A percentile compares a stretch with the other conserved stretches of the same genome.
Evolutionary conservation across 1,284 basidiomycete species (phyloP).

Genomic region (Malassezia vespertilionis): DNA sequence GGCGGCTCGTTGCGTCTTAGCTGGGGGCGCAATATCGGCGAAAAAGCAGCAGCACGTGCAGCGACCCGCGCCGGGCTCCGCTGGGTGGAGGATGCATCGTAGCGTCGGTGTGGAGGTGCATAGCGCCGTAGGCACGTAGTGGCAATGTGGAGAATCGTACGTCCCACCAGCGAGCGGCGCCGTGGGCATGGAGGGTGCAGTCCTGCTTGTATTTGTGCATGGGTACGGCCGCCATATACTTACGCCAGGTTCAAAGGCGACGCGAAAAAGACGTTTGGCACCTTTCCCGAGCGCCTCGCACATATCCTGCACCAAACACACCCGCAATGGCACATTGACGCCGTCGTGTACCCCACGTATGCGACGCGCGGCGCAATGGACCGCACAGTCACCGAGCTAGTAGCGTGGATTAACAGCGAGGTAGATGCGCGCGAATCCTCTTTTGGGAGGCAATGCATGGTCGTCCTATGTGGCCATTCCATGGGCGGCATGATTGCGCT

Average conservation of each 20-base stretch:
- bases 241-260: conserved; percentile 56
- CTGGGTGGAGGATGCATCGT: conserved; percentile 14
- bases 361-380: conserved; percentile 55
- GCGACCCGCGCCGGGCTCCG: conserved; percentile 19
- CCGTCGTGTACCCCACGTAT: conserved; percentile 74
- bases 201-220: conserved; percentile 16
- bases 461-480: conserved; percentile 79
- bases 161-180: not conserved
- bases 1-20: conserved; percentile 71
- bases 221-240: not conserved
- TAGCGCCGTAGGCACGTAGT: not conserved
- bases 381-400: conserved; percentile 25
- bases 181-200: not conserved
- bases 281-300: conserved; percentile 64
- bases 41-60: conserved; percentile 44
- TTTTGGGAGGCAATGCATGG: not conserved
- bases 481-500: conserved; percentile 57
- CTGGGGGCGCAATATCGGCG: conserved; percentile 61
- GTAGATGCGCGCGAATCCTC: conserved; percentile 72
- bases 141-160: not conserved
- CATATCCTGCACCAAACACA: conserved; percentile 58
- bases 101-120: conserved; percentile 3
- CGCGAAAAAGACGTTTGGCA: conserved; percentile 63
- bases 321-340: conserved; percentile 57
- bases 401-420: conserved; percentile 53